Evolutionary conservation across 805 yeast genomes (phyloP), one percentile per base, ranked within the genome.

Genomic region (Aciculoconidium aculeatum): DNA sequence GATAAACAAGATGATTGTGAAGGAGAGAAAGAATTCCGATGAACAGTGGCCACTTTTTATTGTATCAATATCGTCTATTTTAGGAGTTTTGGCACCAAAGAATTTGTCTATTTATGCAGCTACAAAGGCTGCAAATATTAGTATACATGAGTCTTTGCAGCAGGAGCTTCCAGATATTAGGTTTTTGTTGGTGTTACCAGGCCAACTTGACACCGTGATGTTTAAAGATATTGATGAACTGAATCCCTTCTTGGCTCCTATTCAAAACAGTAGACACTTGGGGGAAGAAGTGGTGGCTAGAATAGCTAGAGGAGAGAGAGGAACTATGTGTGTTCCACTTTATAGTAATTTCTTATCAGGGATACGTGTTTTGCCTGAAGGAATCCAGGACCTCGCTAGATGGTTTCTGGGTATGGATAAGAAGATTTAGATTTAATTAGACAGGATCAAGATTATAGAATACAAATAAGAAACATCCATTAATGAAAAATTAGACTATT

Each of bases 141-240:
- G 61, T 39, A 36, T 67, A 6, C 66, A 70, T 37, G 77, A 72
- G 38, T 56, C 70, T 1, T 31, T 73, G 16, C 35, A 58, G 4
- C 56, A 56, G 23, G 80, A 73, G 36, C 30, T 61, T 5, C 45
- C 57, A 0, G 27, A 30, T 2, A 42, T 71, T 3, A 41, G 61
- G 4, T 36, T 62, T 16, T 51, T 67, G 10, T 44, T 66, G 7
- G 64, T 72, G 5, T 36, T 60, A 3, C 75, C 78, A 0, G 80
- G 80, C 2, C 79, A 73, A 43, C 44, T 73, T 17, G 52, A 59
- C 24, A 57, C 74, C 1, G 45, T 41, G 7, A 70, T 73, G 77
- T 73, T 73, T 39, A 39, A 42, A 2, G 75, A 71, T 39, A 66
- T 70, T 6, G 39, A 45, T 2, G 67, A 69, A 4, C 52, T 62